Conservation (phyloP, 306 rosid species). For the Begonia peltatifolia region DNA sequence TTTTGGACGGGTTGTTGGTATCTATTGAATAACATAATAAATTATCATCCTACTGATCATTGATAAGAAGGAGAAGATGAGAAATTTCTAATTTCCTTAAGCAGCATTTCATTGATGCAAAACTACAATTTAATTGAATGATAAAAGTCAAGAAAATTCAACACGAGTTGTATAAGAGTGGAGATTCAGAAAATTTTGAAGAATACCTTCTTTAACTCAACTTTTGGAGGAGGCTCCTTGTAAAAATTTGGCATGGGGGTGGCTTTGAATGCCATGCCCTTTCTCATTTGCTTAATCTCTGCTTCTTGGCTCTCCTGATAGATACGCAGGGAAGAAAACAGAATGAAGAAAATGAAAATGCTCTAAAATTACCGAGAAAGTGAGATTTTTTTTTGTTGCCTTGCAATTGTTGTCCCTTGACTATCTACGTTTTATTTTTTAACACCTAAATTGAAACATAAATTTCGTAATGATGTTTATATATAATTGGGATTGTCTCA, state of each 20-base stretch:
- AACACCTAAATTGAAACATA: not conserved
- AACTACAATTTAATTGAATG: too few species aligned
- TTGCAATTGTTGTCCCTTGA: too few species aligned
- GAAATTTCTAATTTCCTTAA: too few species aligned
- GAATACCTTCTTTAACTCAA: constrained; percentile 72
- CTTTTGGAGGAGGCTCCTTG: constrained; percentile 79
- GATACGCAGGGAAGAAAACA: constrained; percentile 2
- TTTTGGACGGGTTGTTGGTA: constrained; percentile 80
- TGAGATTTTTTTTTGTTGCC: too few species aligned
- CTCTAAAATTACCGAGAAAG: too few species aligned
- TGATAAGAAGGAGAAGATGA: too few species aligned
- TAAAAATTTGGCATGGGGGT: constrained; percentile 93
- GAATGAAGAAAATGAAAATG: not conserved
- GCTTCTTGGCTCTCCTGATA: constrained; percentile 71
- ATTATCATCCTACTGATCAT: constrained; percentile 2
- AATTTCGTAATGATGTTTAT: not conserved
- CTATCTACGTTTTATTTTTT: too few species aligned
- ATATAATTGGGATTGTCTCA: not conserved
- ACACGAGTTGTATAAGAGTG: too few species aligned
- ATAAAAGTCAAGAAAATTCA: too few species aligned
- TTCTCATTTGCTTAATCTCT: constrained; percentile 83
- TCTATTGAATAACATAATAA: constrained; percentile 19
- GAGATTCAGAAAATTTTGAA: too few species aligned
- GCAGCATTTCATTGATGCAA: too few species aligned
- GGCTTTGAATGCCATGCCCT: constrained; percentile 71